Conservation (phyloP, 768 basidiomycete genomes). For the Rhodotorula sphaerocarpa region DNA sequence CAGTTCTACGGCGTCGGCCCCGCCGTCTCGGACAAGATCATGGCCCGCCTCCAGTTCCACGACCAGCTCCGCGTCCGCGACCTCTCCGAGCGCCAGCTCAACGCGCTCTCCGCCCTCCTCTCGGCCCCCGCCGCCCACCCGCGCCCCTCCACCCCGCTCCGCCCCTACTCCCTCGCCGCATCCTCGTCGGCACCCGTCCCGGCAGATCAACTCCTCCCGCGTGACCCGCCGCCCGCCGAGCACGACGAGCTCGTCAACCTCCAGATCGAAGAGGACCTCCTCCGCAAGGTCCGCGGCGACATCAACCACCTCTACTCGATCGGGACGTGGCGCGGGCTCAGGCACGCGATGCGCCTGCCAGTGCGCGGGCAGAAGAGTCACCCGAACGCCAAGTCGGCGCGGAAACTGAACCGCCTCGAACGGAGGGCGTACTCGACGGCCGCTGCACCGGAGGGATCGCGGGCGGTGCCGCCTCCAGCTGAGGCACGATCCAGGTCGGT, state of each 20-base stretch:
- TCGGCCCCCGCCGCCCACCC: constrained; percentile 75
- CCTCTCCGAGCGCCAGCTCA: constrained; percentile 77
- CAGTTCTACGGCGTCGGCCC: constrained; percentile 81
- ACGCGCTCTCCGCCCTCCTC: constrained; percentile 84
- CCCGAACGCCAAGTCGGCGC: constrained; percentile 82
- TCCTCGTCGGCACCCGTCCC: constrained; percentile 41
- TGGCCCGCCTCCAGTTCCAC: constrained; percentile 87
- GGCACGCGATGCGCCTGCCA: constrained; percentile 86
- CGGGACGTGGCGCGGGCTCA: constrained; percentile 82
- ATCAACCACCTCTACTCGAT: constrained; percentile 88
- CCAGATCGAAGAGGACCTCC: constrained; percentile 80
- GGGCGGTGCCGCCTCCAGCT: no score
- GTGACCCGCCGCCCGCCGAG: constrained; percentile 6
- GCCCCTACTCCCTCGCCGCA: constrained; percentile 42
- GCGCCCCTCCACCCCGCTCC: constrained; percentile 48
- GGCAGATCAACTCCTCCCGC: constrained; percentile 37
- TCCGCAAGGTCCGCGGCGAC: constrained; percentile 73
- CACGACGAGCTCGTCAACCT: constrained; percentile 62
- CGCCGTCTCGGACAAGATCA: constrained; percentile 65
- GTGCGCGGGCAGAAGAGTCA: constrained; percentile 91
- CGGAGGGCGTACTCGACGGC: constrained; percentile 48
- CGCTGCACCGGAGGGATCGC: neutral
- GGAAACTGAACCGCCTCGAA: constrained; percentile 77
- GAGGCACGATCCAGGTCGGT: no score
- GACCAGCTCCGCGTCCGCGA: constrained; percentile 70